Conservation (phyloP, 495 filamentous ascomycete species). For the Talaromyces nanjingensis region DNA sequence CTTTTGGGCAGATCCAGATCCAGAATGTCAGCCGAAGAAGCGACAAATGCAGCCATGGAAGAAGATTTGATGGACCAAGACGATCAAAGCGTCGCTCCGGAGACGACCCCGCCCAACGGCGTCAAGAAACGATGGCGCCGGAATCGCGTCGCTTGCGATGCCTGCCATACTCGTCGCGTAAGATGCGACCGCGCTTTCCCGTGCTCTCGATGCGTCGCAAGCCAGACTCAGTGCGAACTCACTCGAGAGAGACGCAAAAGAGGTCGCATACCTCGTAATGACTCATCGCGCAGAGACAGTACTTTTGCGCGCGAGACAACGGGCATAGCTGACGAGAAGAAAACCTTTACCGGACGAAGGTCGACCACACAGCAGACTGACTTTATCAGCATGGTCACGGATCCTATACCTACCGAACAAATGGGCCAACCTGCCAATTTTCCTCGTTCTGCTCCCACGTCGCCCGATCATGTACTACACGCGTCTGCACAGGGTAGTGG, state of each 20-base stretch:
- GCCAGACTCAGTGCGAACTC: conserved; percentile 37
- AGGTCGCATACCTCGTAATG: conserved; percentile 34
- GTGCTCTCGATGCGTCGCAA: conserved; percentile 38
- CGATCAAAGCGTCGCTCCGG: neutral
- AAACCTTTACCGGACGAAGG: conserved; percentile 12
- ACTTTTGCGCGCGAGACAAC: conserved; percentile 4
- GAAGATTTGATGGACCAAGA: neutral
- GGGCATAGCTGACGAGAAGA: neutral
- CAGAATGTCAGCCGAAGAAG: conserved; percentile 2
- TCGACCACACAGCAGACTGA: neutral
- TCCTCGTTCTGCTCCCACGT: conserved; percentile 1
- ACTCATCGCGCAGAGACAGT: neutral
- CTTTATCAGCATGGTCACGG: conserved; percentile 9
- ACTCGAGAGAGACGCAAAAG: conserved; percentile 40
- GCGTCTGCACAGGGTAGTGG: conserved; percentile 28
- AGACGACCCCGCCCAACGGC: conserved; percentile 15
- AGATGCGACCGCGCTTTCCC: conserved; percentile 43
- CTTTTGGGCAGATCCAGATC: neutral
- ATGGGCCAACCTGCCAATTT: neutral
- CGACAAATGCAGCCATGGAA: neutral
- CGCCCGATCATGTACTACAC: neutral
- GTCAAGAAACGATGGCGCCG: conserved; percentile 38
- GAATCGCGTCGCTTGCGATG: conserved; percentile 41
- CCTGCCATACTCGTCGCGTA: conserved; percentile 40
- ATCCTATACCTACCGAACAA: conserved; percentile 3